Evolutionary conservation across 352 stramenopile genomes (phyloP).

Genomic region (Phytopythium kandeliae): DNA sequence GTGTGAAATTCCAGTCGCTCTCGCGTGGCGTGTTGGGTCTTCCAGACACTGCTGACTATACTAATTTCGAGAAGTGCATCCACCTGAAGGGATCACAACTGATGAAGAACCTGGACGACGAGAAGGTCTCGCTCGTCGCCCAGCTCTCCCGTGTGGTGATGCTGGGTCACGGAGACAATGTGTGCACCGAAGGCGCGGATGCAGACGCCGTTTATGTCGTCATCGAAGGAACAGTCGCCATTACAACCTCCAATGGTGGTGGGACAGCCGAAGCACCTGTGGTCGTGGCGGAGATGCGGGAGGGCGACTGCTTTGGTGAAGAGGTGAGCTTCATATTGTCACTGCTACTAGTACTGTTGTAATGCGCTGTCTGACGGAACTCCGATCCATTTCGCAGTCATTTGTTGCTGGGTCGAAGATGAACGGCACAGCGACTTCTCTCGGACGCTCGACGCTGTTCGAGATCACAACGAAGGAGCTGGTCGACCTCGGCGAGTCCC

Average conservation of each 20-base stretch:
- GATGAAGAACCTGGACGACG: slow-evolving; percentile 79
- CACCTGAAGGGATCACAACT: slow-evolving; percentile 79
- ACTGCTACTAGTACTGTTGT: neutral
- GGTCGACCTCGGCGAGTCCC: slow-evolving; percentile 69
- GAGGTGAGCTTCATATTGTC: slow-evolving; percentile 26
- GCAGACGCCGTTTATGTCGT: slow-evolving; percentile 59
- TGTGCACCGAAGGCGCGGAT: slow-evolving; percentile 41
- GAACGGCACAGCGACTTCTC: slow-evolving; percentile 29
- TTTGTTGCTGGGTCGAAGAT: slow-evolving; percentile 56
- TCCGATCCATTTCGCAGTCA: slow-evolving; percentile 30
- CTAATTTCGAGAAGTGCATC: slow-evolving; percentile 83
- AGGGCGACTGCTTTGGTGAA: slow-evolving; percentile 80
- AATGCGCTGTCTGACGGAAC: no score
- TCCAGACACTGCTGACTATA: slow-evolving; percentile 52
- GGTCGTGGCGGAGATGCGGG: slow-evolving; percentile 41
- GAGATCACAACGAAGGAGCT: slow-evolving; percentile 74
- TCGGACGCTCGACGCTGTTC: slow-evolving; percentile 63
- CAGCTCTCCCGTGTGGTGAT: slow-evolving; percentile 63
- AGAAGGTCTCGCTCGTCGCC: slow-evolving; percentile 75
- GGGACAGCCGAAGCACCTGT: neutral
- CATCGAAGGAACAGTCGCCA: slow-evolving; percentile 64
- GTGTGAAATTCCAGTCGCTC: slow-evolving; percentile 17
- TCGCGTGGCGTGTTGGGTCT: slow-evolving; percentile 28
- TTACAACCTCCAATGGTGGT: slow-evolving; percentile 16
- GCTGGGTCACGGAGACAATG: slow-evolving; percentile 44